Evolutionary conservation across 192 early-diverging fungal species (phyloP).

Genomic region (Cladochytrium replicatum): DNA sequence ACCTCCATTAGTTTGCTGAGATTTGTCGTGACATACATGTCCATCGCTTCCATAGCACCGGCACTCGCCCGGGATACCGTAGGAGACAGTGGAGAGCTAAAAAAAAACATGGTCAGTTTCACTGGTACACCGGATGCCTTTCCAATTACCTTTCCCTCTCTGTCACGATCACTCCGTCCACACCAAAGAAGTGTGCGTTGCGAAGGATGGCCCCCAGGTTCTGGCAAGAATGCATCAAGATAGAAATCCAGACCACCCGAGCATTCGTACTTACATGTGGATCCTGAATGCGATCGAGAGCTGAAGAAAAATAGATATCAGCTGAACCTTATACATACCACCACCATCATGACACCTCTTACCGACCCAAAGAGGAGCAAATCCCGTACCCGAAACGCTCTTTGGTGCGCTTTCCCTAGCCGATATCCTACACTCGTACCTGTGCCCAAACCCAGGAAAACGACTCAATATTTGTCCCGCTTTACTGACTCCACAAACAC

Average conservation of each 20-base stretch:
- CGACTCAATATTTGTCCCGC: too few species aligned
- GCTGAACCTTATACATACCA: too few species aligned
- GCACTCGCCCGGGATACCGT: conserved; percentile 57
- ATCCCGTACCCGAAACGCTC: neutral
- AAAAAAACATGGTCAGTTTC: neutral
- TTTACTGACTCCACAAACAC: too few species aligned
- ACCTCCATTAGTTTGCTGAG: conserved; percentile 49
- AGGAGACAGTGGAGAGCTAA: conserved; percentile 54
- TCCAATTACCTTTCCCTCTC: conserved; percentile 12
- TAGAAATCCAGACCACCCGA: conserved; percentile 1
- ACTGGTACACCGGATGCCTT: neutral
- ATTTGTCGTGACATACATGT: conserved; percentile 43
- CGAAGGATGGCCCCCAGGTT: conserved; percentile 66
- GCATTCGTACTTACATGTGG: conserved; percentile 14
- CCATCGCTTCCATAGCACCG: conserved; percentile 58
- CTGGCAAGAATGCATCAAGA: conserved; percentile 9
- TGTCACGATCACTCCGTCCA: conserved; percentile 54
- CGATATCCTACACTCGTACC: too few species aligned
- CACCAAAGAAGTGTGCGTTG: conserved; percentile 50
- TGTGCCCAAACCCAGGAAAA: too few species aligned
- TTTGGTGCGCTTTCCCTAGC: too few species aligned
- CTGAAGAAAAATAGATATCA: conserved; percentile 9
- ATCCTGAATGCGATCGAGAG: conserved; percentile 20
- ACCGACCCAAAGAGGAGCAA: neutral
- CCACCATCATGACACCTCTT: too few species aligned